Evolutionary conservation across 495 filamentous ascomycete genomes (phyloP).

Genomic region (Massariosphaeria phaeospora): DNA sequence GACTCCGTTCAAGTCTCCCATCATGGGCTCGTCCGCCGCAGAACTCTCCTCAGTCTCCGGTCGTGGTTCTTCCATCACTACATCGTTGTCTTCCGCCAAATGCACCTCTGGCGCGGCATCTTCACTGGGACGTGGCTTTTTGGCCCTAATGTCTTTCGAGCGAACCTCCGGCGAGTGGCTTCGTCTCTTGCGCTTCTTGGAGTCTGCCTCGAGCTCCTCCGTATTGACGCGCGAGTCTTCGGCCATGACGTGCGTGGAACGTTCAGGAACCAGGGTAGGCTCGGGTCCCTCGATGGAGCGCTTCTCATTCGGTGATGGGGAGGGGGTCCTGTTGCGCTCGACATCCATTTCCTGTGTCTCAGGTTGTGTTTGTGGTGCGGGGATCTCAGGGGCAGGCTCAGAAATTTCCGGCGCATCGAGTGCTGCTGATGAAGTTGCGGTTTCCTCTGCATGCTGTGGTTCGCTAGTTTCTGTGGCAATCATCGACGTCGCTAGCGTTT

Average conservation of each 20-base stretch:
- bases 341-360: too few species aligned
- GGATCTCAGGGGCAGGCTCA: not conserved
- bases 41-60: conserved; percentile 14
- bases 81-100: conserved; percentile 29
- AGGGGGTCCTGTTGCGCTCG: not conserved
- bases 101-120: conserved; percentile 17
- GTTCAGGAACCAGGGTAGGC: conserved; percentile 2
- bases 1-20: too few species aligned
- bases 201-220: conserved; percentile 36
- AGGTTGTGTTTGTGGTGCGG: not conserved
- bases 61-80: conserved; percentile 22
- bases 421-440: too few species aligned
- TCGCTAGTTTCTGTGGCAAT: too few species aligned
- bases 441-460: too few species aligned
- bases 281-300: conserved; percentile 23
- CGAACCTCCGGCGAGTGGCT: conserved; percentile 33
- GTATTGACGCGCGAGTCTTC: conserved; percentile 24
- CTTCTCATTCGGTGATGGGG: conserved; percentile 16
- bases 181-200: conserved; percentile 39
- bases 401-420: not conserved
- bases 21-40: conserved; percentile 4
- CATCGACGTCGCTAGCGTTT: too few species aligned
- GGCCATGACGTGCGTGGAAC: not conserved
- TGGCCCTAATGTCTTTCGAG: conserved; percentile 29
- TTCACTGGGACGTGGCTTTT: conserved; percentile 34